These are phyloP conservation scores for Cladosporium sp. DNA, from an alignment of 2,329 filamentous ascomycete genomes.

Conservation along the genomic window DNA sequence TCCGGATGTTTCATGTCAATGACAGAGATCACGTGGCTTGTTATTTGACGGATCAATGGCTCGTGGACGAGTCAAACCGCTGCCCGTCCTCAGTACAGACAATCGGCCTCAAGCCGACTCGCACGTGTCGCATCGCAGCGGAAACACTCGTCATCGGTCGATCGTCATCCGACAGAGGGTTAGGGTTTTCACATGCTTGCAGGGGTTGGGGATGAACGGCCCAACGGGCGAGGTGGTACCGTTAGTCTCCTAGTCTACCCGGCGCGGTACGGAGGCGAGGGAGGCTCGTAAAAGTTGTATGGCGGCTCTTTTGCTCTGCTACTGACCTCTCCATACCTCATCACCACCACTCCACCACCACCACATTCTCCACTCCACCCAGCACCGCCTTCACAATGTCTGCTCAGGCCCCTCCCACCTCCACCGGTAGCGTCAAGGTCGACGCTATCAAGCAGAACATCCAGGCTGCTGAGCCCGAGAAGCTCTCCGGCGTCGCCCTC, in stretches of 20 bases:
- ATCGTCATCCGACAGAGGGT: background rate
- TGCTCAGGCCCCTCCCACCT: slow-evolving; percentile 41
- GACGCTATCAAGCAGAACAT: slow-evolving; percentile 48
- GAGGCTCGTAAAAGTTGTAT: background rate
- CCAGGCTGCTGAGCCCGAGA: slow-evolving; percentile 45
- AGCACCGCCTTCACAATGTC: slow-evolving; percentile 29
- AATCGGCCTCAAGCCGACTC: too few species aligned
- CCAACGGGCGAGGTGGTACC: background rate
- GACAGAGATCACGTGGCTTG: too few species aligned
- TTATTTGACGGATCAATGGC: too few species aligned
- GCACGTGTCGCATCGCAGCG: too few species aligned
- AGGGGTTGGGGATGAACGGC: background rate
- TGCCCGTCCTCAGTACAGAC: too few species aligned
- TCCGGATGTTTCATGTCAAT: background rate
- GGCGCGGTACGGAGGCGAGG: background rate
- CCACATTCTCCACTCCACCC: slow-evolving; percentile 17
- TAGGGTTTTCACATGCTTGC: background rate
- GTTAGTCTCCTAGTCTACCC: slow-evolving; percentile 3
- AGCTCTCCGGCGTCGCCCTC: slow-evolving; percentile 63
- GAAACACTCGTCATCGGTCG: too few species aligned
- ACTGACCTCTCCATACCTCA: background rate
- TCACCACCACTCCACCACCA: background rate
- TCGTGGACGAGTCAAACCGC: too few species aligned
- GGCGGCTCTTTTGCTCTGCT: background rate
- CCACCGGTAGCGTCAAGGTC: slow-evolving; percentile 50